Evolutionary conservation across 2,329 filamentous ascomycete genomes (phyloP).

Genomic region (Fusarium annulatum): DNA sequence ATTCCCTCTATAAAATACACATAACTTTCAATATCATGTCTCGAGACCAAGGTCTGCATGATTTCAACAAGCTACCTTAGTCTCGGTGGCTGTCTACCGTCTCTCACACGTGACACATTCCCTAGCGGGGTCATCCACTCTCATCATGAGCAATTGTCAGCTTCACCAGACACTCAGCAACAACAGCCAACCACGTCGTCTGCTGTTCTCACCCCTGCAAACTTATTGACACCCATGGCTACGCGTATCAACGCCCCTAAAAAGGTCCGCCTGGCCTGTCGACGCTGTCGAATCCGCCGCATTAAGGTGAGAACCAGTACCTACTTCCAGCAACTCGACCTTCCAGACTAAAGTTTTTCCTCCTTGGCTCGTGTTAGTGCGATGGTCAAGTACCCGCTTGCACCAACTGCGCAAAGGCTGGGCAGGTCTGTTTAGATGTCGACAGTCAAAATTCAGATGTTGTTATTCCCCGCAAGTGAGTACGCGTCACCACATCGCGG

Average conservation of each 20-base stretch:
- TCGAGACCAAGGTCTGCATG: not conserved
- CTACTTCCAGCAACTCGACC: not conserved
- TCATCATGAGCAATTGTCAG: not conserved
- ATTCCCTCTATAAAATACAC: not conserved
- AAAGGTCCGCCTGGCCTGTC: constrained; percentile 54
- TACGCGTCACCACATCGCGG: not conserved
- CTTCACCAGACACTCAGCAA: not conserved
- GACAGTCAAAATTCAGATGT: constrained; percentile 51
- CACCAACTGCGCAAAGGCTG: constrained; percentile 51
- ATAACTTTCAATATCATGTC: not conserved
- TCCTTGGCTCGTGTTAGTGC: constrained; percentile 40
- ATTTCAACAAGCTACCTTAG: not conserved
- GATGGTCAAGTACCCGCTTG: constrained; percentile 53
- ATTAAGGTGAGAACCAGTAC: constrained; percentile 48
- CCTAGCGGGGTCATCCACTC: not conserved
- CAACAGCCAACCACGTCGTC: not conserved
- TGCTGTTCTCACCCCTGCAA: not conserved
- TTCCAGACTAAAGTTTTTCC: fast-evolving
- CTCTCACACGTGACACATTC: not conserved
- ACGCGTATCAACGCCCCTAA: constrained; percentile 36
- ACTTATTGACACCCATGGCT: not conserved
- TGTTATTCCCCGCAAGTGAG: constrained; percentile 50
- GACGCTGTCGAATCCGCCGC: constrained; percentile 50
- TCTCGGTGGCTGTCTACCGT: not conserved
- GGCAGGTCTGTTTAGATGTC: constrained; percentile 51